A percentile compares a stretch with the other conserved stretches of the same genome.
Evolutionary conservation across 2,329 filamentous ascomycete genomes (phyloP).

Genomic region (Trichoderma asperellum): DNA sequence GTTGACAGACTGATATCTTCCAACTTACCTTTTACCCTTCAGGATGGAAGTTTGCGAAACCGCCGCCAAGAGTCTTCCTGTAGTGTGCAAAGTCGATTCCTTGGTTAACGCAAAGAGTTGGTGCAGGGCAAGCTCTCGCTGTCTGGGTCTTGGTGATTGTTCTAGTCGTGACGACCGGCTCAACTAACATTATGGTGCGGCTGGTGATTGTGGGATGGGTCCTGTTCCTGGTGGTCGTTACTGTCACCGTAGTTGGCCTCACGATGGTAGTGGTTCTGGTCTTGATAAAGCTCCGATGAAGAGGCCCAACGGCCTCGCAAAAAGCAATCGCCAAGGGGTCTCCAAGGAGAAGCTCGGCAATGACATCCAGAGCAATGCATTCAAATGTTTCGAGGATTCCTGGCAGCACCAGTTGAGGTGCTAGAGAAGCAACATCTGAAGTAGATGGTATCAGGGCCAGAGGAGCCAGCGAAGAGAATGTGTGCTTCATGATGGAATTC

Average conservation of each 20-base stretch:
- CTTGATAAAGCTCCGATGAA: neutral
- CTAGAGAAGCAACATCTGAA: constrained; percentile 1
- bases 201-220: constrained; percentile 1
- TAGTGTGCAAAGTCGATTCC: constrained; percentile 23
- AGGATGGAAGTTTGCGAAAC: neutral
- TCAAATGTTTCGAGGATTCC: neutral
- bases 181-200: neutral
- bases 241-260: constrained; percentile 3
- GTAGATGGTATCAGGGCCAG: neutral
- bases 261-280: neutral
- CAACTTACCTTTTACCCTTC: constrained; percentile 3
- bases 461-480: neutral
- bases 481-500: constrained; percentile 14
- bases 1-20: neutral
- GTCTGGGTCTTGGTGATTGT: neutral
- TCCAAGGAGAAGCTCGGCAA: neutral
- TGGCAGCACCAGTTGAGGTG: neutral
- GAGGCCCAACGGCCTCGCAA: constrained; percentile 1
- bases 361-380: constrained; percentile 10
- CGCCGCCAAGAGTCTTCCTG: neutral
- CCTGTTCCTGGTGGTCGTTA: neutral
- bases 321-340: constrained; percentile 4
- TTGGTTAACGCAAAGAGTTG: constrained; percentile 14
- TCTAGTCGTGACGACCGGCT: neutral
- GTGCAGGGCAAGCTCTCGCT: neutral